Conservation (phyloP, 176 grass and related monocot species). For the Elaeis guineensis region DNA sequence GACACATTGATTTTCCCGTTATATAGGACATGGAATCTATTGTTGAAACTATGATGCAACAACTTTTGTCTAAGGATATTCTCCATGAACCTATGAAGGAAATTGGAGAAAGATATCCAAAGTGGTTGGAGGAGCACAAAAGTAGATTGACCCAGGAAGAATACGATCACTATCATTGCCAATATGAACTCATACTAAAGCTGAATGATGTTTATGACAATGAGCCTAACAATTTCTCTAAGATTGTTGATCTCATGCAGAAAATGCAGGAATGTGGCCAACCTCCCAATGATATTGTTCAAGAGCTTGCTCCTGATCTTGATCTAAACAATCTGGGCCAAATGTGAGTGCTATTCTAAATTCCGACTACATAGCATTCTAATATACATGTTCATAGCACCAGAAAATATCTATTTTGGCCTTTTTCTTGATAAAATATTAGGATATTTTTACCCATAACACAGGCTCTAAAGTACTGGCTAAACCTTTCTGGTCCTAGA, state of each 20-base stretch:
- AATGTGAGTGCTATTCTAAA: conserved; percentile 43
- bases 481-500: too few relatives aligned
- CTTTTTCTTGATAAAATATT: too few relatives aligned
- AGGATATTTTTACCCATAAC: too few relatives aligned
- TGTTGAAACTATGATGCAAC: conserved; percentile 97
- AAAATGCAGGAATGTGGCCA: conserved; percentile 98
- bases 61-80: conserved; percentile 94
- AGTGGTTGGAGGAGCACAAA: conserved; percentile 87
- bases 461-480: too few relatives aligned
- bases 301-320: conserved; percentile 78
- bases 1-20: conserved; percentile 4
- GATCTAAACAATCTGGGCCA: conserved; percentile 76
- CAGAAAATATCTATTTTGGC: too few relatives aligned
- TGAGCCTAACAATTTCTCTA: conserved; percentile 70
- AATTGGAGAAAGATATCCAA: conserved; percentile 87
- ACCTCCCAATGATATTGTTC: conserved; percentile 85
- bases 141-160: conserved; percentile 64
- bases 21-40: conserved; percentile 88
- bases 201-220: conserved; percentile 86
- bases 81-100: conserved; percentile 97
- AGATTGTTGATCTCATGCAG: conserved; percentile 90
- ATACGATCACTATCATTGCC: conserved; percentile 48
- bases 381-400: too few relatives aligned
- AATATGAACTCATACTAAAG: conserved; percentile 70
- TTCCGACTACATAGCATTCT: too few relatives aligned